Conservation (phyloP, 768 basidiomycete species). For the Kwoniella sp. region DNA sequence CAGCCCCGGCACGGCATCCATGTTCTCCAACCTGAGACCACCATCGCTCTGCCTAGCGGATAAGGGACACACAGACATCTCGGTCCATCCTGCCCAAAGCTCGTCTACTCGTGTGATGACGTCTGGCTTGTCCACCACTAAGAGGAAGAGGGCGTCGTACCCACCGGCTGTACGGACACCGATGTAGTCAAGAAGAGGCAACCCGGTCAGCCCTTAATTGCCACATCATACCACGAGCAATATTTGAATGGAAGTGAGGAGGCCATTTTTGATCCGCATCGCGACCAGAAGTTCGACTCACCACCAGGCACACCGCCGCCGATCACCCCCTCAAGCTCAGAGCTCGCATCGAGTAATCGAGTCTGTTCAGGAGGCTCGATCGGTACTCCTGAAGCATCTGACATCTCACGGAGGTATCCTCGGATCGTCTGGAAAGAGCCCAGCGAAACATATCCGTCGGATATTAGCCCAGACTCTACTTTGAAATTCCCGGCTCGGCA, state of each 20-base stretch:
- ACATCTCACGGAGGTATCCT: conserved; percentile 80
- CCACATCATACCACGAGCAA: too few relatives aligned
- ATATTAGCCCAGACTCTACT: too few relatives aligned
- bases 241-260: too few relatives aligned
- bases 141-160: conserved; percentile 93
- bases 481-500: too few relatives aligned
- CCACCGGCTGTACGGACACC: conserved; percentile 72
- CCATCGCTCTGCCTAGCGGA: conserved; percentile 47
- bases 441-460: not conserved
- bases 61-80: conserved; percentile 58
- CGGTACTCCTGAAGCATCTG: conserved; percentile 70
- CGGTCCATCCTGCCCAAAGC: conserved; percentile 54
- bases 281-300: conserved; percentile 56
- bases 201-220: too few relatives aligned
- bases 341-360: conserved; percentile 73
- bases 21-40: conserved; percentile 34
- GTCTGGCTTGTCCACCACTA: conserved; percentile 65
- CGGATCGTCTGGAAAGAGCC: conserved; percentile 64
- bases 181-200: not conserved
- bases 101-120: conserved; percentile 55
- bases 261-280: not conserved
- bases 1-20: conserved; percentile 26
- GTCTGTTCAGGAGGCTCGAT: conserved; percentile 93
- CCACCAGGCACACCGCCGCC: conserved; percentile 97
- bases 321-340: conserved; percentile 75